phyloP scores from a whole-genome alignment of 768 basidiomycete species.

The Candolleomyces eurysporus region DNA sequence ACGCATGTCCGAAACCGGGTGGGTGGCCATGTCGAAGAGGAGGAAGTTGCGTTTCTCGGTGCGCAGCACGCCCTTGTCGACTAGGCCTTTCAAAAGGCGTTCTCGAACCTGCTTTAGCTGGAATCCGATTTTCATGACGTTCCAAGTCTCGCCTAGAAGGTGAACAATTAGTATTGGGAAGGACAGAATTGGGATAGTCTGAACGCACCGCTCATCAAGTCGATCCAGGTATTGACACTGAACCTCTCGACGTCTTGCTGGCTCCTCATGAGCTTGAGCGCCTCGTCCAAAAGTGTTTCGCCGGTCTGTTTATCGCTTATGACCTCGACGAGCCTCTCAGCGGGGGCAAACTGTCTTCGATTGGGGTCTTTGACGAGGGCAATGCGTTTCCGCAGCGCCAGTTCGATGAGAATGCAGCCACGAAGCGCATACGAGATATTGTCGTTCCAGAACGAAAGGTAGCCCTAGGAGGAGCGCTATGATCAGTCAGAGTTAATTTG shows the following conservation, averaged over 20 bases:
- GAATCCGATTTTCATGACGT: constrained; percentile 99
- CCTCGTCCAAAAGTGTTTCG: constrained; percentile 94
- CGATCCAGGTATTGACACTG: constrained; percentile 90
- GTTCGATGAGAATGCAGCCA: constrained; percentile 97
- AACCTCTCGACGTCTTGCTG: constrained; percentile 73
- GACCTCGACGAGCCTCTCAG: constrained; percentile 84
- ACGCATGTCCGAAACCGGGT: constrained; percentile 92
- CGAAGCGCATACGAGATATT: constrained; percentile 98
- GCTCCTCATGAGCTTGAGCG: constrained; percentile 91
- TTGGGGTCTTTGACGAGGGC: constrained; percentile 84
- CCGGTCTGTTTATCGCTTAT: constrained; percentile 92
- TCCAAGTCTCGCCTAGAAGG: constrained; percentile 92
- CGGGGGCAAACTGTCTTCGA: constrained; percentile 65
- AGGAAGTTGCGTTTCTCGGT: constrained; percentile 99
- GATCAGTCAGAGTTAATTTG: constrained; percentile 1
- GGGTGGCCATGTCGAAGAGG: constrained; percentile 99
- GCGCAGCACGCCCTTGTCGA: constrained; percentile 98
- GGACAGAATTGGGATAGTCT: background rate
- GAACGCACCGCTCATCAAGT: constrained; percentile 84
- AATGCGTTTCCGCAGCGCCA: constrained; percentile 92
- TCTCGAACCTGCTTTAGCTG: constrained; percentile 98
- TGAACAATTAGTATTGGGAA: background rate
- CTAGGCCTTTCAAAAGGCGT: constrained; percentile 93
- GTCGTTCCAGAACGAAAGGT: constrained; percentile 99
- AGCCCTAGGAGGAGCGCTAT: constrained; percentile 48